Conservation (phyloP, 1,284 basidiomycete genomes). For the Tetrapyrgos nigripes region DNA sequence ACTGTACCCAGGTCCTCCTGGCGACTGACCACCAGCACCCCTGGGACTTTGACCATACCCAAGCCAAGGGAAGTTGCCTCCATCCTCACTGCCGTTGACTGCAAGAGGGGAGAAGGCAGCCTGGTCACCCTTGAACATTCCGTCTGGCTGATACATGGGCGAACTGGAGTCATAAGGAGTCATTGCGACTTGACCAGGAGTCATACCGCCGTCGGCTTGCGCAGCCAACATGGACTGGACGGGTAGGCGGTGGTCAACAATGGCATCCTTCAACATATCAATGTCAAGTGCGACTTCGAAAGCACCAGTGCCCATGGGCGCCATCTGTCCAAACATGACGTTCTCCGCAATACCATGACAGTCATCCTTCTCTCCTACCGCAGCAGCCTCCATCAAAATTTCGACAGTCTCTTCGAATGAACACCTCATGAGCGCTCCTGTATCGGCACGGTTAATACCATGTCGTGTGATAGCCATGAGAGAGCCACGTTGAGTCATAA, state of each 20-base stretch:
- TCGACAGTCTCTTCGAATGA: slow-evolving; percentile 99
- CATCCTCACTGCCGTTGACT: slow-evolving; percentile 85
- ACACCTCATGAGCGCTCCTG: slow-evolving; percentile 96
- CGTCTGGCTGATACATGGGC: slow-evolving; percentile 70
- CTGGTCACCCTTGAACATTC: slow-evolving; percentile 79
- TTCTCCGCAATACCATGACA: slow-evolving; percentile 99
- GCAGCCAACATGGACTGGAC: slow-evolving; percentile 85
- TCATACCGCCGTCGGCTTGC: slow-evolving; percentile 88
- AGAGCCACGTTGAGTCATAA: slow-evolving; percentile 97
- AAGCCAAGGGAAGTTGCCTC: slow-evolving; percentile 74
- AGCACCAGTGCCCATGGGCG: slow-evolving; percentile 95
- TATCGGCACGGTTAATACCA: slow-evolving; percentile 98
- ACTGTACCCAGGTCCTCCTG: slow-evolving; percentile 79
- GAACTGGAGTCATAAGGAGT: slow-evolving; percentile 95
- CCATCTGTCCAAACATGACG: slow-evolving; percentile 98
- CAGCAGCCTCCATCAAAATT: slow-evolving; percentile 98
- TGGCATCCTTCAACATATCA: slow-evolving; percentile 98
- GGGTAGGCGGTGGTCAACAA: slow-evolving; percentile 94
- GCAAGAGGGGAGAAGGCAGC: slow-evolving; percentile 96
- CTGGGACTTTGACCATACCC: slow-evolving; percentile 86
- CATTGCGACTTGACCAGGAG: slow-evolving; percentile 90
- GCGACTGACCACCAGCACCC: slow-evolving; percentile 80
- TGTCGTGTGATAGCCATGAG: slow-evolving; percentile 99
- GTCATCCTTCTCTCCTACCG: slow-evolving; percentile 97
- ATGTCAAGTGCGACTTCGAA: slow-evolving; percentile 98